Conservation (phyloP, 306 rosid species). For the Quercus agrifolia region DNA sequence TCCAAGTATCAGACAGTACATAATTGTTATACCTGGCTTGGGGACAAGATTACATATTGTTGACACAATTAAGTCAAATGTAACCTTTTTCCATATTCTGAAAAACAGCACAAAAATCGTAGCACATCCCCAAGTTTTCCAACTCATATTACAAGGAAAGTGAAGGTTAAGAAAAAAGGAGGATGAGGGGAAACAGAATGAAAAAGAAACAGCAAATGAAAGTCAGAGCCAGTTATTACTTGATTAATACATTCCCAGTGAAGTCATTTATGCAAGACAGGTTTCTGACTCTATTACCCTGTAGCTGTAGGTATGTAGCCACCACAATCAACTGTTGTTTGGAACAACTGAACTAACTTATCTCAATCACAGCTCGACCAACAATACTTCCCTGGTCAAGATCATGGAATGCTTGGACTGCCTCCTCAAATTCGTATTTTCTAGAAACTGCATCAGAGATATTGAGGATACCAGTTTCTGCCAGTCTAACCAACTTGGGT, state of each 20-base stretch:
- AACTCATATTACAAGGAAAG: no score
- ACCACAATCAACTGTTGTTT: slow-evolving; percentile 9
- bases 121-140: no score
- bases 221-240: background rate
- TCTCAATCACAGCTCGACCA: slow-evolving; percentile 78
- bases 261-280: background rate
- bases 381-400: slow-evolving; percentile 70
- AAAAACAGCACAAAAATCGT: no score
- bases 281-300: no score
- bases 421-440: slow-evolving; percentile 75
- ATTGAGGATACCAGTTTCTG: slow-evolving; percentile 80
- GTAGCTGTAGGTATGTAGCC: background rate
- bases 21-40: no score
- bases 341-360: slow-evolving; percentile 33
- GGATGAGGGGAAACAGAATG: no score
- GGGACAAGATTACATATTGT: no score
- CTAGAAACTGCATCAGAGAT: slow-evolving; percentile 72
- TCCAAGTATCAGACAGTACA: no score
- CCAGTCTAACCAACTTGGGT: slow-evolving; percentile 82
- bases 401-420: slow-evolving; percentile 69
- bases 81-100: no score
- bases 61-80: no score
- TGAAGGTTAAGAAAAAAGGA: no score
- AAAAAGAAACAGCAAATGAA: background rate
- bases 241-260: background rate